phyloP scores from a whole-genome alignment of 192 early-diverging fungal species.

The Backusella tarrabulga region DNA sequence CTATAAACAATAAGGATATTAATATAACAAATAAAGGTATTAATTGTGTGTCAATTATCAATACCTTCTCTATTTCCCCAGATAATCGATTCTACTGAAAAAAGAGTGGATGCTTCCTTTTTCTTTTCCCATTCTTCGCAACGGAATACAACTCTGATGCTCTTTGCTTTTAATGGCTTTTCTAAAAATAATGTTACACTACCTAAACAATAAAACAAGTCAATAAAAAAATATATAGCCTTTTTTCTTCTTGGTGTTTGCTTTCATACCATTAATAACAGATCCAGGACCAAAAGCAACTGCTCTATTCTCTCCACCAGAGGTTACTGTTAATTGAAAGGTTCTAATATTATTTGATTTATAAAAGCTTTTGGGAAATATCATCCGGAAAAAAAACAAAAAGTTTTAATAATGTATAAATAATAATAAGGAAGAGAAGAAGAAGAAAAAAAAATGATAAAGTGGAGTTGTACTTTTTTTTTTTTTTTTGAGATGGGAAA shows the following conservation, averaged over 20 bases:
- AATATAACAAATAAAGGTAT: background rate
- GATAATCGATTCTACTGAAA: constrained; percentile 16
- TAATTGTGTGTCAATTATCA: background rate
- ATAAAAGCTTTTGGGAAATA: constrained; percentile 14
- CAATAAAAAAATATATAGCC: background rate
- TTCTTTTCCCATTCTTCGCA: constrained; percentile 21
- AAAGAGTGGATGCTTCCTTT: constrained; percentile 8
- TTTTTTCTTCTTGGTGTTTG: background rate
- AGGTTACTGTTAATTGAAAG: constrained; percentile 10
- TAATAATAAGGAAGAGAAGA: background rate
- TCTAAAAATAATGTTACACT: constrained; percentile 13
- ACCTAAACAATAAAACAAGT: constrained; percentile 4
- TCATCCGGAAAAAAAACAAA: background rate
- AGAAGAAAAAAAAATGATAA: background rate
- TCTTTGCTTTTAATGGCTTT: constrained; percentile 10
- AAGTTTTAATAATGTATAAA: background rate
- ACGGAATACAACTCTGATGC: constrained; percentile 20
- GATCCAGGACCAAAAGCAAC: constrained; percentile 34
- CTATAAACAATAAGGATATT: background rate
- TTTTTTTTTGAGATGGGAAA: too few relatives aligned
- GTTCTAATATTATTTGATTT: background rate
- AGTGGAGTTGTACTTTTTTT: too few relatives aligned
- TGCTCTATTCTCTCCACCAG: constrained; percentile 11
- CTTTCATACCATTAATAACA: constrained; percentile 19
- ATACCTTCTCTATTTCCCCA: constrained; percentile 10